These are phyloP conservation scores for Ophiocordyceps polyrhachis-furcata DNA, from an alignment of 2,329 filamentous ascomycete genomes.

Conservation along the genomic window DNA sequence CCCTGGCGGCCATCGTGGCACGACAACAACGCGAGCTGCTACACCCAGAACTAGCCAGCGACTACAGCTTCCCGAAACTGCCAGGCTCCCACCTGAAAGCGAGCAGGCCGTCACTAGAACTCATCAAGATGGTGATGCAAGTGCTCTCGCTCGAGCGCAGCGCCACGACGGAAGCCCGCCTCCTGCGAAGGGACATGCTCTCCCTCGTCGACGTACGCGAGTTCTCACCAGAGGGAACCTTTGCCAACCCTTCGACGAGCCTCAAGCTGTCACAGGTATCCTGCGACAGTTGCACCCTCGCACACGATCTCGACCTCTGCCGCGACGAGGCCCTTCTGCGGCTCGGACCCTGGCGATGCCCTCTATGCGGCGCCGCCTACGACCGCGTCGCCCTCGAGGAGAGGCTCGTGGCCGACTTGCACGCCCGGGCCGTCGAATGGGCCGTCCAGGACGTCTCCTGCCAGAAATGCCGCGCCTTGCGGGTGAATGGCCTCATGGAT, in stretches of 20 bases:
- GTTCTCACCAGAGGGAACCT: conserved; percentile 75
- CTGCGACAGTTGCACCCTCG: conserved; percentile 79
- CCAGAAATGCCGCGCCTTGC: conserved; percentile 45
- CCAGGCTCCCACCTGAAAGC: conserved; percentile 44
- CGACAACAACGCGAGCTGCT: conserved; percentile 77
- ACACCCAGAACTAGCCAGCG: conserved; percentile 69
- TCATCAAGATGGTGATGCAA: conserved; percentile 41
- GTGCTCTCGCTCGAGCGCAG: conserved; percentile 38
- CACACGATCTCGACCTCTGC: conserved; percentile 79
- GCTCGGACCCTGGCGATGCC: conserved; percentile 50
- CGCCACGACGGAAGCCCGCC: conserved; percentile 35
- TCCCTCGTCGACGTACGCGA: conserved; percentile 86
- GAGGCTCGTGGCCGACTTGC: conserved; percentile 55
- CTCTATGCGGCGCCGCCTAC: conserved; percentile 56
- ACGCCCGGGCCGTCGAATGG: conserved; percentile 63
- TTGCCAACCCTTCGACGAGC: conserved; percentile 65
- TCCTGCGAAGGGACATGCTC: conserved; percentile 77
- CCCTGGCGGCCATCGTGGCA: conserved; percentile 63
- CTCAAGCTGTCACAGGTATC: conserved; percentile 59
- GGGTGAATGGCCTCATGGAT: conserved; percentile 88
- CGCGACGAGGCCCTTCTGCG: conserved; percentile 63
- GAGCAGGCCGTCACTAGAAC: conserved; percentile 61
- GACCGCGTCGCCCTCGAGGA: conserved; percentile 74
- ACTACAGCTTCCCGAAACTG: conserved; percentile 71
- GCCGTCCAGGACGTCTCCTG: conserved; percentile 81